Percentiles rank a stretch among this genome's conserved stretches.
Conservation (phyloP, 208 protist genomes). For the Trypanosoma congolense region DNA sequence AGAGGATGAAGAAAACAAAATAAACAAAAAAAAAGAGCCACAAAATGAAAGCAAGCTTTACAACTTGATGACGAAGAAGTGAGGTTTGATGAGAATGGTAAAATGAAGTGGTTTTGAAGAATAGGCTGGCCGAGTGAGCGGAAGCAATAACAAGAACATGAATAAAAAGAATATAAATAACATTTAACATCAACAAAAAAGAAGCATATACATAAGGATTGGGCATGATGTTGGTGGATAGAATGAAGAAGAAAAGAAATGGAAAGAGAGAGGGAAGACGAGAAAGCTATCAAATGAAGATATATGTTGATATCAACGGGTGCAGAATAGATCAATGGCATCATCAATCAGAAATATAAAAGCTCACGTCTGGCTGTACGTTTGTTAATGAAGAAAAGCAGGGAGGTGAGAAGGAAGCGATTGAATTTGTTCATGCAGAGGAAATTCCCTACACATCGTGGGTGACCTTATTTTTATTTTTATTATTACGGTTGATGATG, state of each 20-base stretch:
- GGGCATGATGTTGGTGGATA: background rate
- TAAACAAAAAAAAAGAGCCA: background rate
- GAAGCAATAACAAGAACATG: background rate
- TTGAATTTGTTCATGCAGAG: no score
- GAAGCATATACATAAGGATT: background rate
- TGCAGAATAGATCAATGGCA: no score
- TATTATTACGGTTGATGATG: background rate
- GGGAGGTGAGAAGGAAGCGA: no score
- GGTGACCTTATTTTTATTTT: background rate
- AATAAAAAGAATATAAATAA: conserved; percentile 2
- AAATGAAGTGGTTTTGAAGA: background rate
- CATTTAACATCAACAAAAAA: background rate
- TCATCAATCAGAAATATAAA: no score
- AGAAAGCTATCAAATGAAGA: no score
- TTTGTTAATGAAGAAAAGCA: no score
- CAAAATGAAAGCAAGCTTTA: background rate
- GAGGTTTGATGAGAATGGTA: background rate
- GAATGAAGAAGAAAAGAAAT: background rate
- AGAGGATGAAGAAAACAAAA: background rate
- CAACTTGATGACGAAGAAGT: background rate
- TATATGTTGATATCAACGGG: no score
- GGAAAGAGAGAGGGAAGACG: background rate
- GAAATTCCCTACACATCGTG: no score
- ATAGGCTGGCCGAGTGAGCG: background rate
- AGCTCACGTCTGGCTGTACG: no score